These are phyloP conservation scores for Sisymbrium altissimum DNA, from an alignment of 345 rosid species.

Conservation along the genomic window DNA sequence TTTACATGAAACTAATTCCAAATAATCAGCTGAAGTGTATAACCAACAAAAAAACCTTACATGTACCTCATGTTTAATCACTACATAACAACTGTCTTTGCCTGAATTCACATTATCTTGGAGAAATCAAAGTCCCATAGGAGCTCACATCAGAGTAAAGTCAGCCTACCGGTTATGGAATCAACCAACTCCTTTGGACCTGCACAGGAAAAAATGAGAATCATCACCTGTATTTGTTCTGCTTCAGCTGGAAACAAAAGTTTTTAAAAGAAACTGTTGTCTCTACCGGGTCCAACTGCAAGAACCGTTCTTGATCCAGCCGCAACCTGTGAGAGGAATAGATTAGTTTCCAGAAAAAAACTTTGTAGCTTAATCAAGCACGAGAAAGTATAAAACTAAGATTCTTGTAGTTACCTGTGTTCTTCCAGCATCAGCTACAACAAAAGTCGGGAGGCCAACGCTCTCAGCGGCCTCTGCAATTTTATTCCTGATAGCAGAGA, in stretches of 20 bases:
- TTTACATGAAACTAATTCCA: conserved; percentile 17
- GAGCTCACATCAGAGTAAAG: conserved; percentile 50
- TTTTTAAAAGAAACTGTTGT: background rate
- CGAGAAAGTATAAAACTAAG: background rate
- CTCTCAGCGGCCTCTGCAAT: conserved; percentile 74
- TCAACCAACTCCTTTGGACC: conserved; percentile 68
- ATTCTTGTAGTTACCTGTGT: conserved; percentile 52
- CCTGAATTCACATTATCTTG: background rate
- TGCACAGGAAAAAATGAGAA: conserved; percentile 28
- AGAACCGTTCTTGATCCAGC: conserved; percentile 91
- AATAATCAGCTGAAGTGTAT: background rate
- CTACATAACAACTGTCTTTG: conserved; percentile 4
- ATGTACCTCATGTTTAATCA: background rate
- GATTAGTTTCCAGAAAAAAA: conserved; percentile 1
- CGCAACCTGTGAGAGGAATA: conserved; percentile 47
- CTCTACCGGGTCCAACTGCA: conserved; percentile 80
- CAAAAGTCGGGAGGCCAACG: conserved; percentile 82
- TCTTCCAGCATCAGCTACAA: conserved; percentile 95
- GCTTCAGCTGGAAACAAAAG: background rate
- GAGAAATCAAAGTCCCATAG: background rate
- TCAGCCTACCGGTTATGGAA: conserved; percentile 65
- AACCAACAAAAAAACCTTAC: background rate
- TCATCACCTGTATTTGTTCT: background rate
- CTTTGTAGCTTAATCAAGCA: background rate
- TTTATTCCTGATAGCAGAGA: conserved; percentile 53